Percentiles rank a stretch among this genome's conserved stretches.
Conservation (phyloP, 257 asterid genomes). For the Nicotiana benthamiana region DNA sequence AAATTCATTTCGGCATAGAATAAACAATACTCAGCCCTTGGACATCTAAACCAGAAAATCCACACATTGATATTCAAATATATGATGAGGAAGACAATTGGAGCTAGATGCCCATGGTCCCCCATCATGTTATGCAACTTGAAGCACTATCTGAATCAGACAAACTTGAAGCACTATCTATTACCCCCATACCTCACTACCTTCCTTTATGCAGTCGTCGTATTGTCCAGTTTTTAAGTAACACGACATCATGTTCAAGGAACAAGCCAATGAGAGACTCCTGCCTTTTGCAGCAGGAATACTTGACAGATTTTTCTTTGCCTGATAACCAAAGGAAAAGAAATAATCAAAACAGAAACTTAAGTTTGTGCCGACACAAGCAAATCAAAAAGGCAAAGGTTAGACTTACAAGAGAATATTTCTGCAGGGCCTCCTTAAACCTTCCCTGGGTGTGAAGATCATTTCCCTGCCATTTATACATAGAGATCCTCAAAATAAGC, state of each 20-base stretch:
- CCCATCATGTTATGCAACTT: not conserved
- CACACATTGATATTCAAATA: not conserved
- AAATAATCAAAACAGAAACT: conserved; percentile 7
- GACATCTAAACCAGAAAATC: not conserved
- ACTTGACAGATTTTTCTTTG: conserved; percentile 74
- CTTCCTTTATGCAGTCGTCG: conserved; percentile 75
- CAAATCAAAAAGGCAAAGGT: conserved; percentile 2
- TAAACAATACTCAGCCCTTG: not conserved
- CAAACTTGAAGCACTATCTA: not conserved
- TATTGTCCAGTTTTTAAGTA: conserved; percentile 73
- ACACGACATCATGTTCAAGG: conserved; percentile 96
- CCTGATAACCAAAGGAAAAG: conserved; percentile 32
- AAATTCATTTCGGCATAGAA: not conserved
- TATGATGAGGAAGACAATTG: not conserved
- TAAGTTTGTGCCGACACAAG: not conserved
- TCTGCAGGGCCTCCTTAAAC: conserved; percentile 59
- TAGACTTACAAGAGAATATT: conserved; percentile 76
- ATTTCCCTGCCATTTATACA: conserved; percentile 62
- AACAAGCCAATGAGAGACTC: conserved; percentile 60
- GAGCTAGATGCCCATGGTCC: not conserved
- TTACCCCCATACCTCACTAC: conserved; percentile 67
- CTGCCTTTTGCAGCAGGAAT: conserved; percentile 59
- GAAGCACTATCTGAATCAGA: not conserved
- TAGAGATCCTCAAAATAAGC: conserved; percentile 7
- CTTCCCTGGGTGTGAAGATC: conserved; percentile 77